Evolutionary conservation across 192 early-diverging fungal species (phyloP).

Genomic region (Rhizoclosmatium globosum): DNA sequence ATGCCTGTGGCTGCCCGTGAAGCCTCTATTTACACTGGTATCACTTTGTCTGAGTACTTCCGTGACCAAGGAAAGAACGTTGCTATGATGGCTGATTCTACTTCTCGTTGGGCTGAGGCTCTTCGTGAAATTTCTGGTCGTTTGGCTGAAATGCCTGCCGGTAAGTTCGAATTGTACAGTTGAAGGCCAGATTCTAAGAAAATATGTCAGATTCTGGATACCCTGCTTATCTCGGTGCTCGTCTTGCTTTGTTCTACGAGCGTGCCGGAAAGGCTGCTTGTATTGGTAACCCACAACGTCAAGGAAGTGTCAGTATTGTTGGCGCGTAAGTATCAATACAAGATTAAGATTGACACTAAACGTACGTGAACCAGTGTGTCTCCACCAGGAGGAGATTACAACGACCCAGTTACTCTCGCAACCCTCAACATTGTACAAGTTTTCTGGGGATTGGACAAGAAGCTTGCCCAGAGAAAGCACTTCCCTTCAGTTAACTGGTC

Average conservation of each 20-base stretch:
- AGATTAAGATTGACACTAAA: neutral
- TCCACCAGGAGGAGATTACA: conserved; percentile 99
- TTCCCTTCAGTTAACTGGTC: conserved; percentile 99
- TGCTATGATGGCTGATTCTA: conserved; percentile 99
- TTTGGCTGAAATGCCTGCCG: conserved; percentile 99
- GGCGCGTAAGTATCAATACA: conserved; percentile 74
- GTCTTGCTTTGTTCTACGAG: conserved; percentile 99
- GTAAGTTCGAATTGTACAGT: conserved; percentile 29
- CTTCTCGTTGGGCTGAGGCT: conserved; percentile 99
- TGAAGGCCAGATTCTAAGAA: too few relatives aligned
- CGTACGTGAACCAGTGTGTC: conserved; percentile 75
- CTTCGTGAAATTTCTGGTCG: conserved; percentile 99
- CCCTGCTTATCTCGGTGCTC: conserved; percentile 97
- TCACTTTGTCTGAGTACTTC: conserved; percentile 99
- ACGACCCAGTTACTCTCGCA: conserved; percentile 96
- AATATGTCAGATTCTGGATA: conserved; percentile 94
- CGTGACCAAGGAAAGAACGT: conserved; percentile 99
- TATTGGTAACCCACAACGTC: conserved; percentile 90
- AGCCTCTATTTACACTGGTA: conserved; percentile 99
- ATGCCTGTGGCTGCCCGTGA: conserved; percentile 99
- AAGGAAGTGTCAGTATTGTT: conserved; percentile 96
- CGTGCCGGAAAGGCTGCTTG: conserved; percentile 98
- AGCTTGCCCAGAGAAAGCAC: conserved; percentile 99
- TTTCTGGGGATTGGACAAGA: conserved; percentile 99
- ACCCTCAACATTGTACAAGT: conserved; percentile 99